Conservation (phyloP, 176 grass and related monocot genomes). For the Bonia amplexicaulis region DNA sequence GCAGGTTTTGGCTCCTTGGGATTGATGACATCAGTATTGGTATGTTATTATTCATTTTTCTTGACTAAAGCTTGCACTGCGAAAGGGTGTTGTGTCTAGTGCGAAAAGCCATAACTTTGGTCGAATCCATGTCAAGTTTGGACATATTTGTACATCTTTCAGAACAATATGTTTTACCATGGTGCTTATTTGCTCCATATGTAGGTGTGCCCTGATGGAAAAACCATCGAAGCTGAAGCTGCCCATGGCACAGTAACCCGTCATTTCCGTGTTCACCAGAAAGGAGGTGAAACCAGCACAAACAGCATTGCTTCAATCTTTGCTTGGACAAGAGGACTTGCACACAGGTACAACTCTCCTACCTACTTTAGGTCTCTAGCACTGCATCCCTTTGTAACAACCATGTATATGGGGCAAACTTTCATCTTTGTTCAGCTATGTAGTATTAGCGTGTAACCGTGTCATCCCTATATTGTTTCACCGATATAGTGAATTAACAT, state of each 20-base stretch:
- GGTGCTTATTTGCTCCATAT: conserved; percentile 12
- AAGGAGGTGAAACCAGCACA: conserved; percentile 94
- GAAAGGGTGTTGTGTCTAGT: neutral
- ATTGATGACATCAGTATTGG: conserved; percentile 97
- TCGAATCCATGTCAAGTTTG: neutral
- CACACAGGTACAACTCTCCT: conserved; percentile 59
- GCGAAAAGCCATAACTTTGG: neutral
- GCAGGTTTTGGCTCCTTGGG: conserved; percentile 97
- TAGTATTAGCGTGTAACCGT: neutral
- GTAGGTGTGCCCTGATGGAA: conserved; percentile 93
- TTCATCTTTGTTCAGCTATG: neutral
- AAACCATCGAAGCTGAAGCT: conserved; percentile 99
- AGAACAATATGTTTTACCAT: neutral
- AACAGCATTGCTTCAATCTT: conserved; percentile 99
- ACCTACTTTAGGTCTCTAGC: neutral
- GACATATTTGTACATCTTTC: neutral
- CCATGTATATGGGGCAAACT: neutral
- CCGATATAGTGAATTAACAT: neutral
- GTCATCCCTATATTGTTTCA: neutral
- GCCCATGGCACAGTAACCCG: conserved; percentile 96
- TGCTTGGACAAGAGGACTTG: conserved; percentile 93
- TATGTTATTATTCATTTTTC: conserved; percentile 38
- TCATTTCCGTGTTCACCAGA: conserved; percentile 94
- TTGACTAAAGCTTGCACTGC: neutral
- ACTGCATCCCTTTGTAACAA: neutral